Percentiles rank a stretch among this genome's conserved stretches.
These are phyloP conservation scores for Metschnikowia baotianmanensis DNA, from an alignment of 805 yeast species.

Conservation along the genomic window DNA sequence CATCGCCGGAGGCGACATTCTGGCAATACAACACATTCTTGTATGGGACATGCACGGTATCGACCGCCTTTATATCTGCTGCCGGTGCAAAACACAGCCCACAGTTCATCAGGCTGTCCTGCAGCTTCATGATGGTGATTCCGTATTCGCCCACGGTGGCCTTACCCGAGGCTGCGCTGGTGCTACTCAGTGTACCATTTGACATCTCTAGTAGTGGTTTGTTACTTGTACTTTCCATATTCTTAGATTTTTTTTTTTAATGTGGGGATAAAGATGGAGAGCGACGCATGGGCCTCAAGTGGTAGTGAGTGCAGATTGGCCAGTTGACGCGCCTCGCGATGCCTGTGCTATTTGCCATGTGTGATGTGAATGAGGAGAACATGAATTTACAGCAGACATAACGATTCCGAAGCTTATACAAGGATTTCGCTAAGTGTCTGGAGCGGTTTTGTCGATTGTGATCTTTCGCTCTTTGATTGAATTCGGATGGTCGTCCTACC, in stretches of 20 bases:
- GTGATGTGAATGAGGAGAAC: not conserved
- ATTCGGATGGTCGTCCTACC: no score
- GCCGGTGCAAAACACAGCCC: conserved; percentile 4
- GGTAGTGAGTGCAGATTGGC: not conserved
- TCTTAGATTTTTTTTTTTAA: not conserved
- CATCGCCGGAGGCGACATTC: conserved; percentile 4
- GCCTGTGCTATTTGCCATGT: conserved; percentile 5
- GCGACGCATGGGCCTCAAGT: not conserved
- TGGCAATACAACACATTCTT: conserved; percentile 15
- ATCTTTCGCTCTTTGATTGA: no score
- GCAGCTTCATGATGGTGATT: conserved; percentile 6
- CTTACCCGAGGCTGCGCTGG: conserved; percentile 3
- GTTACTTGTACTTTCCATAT: not conserved
- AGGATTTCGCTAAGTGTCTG: no score
- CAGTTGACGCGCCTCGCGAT: not conserved
- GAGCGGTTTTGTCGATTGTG: no score
- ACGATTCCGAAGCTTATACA: no score
- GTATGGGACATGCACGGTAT: conserved; percentile 10
- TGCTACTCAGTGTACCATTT: not conserved
- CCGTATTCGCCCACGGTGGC: conserved; percentile 9
- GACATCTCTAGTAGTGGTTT: not conserved
- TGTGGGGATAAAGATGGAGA: not conserved
- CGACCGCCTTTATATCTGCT: not conserved
- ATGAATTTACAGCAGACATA: not conserved
- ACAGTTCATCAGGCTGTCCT: not conserved